Conservation (phyloP, 768 basidiomycete genomes). For the Lentinula guzmanii region DNA sequence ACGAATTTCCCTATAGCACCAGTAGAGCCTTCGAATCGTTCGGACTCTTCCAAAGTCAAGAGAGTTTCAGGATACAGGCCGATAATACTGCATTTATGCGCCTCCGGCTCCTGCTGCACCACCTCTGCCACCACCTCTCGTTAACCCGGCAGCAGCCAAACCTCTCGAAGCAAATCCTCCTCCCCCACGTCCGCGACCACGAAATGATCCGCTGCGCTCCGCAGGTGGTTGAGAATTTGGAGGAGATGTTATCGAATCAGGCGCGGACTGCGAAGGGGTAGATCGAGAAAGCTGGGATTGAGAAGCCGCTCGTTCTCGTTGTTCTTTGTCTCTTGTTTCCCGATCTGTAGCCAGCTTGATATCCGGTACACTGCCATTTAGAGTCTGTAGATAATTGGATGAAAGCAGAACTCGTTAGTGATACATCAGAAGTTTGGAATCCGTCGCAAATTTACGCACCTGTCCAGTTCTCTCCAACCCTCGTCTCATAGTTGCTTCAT, state of each 20-base stretch:
- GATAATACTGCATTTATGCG: not conserved
- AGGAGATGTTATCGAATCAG: slow-evolving; percentile 16
- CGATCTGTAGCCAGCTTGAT: slow-evolving; percentile 51
- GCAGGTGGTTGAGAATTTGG: too few species aligned
- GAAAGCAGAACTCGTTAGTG: slow-evolving; percentile 8
- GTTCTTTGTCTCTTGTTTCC: slow-evolving; percentile 21
- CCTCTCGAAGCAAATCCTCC: slow-evolving; percentile 59
- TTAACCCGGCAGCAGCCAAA: slow-evolving; percentile 67
- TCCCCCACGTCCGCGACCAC: slow-evolving; percentile 50
- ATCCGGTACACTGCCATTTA: slow-evolving; percentile 60
- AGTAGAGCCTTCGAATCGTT: too few species aligned
- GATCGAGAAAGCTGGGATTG: slow-evolving; percentile 8
- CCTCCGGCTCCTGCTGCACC: slow-evolving; percentile 4
- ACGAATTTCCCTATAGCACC: too few species aligned
- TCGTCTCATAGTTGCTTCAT: slow-evolving; percentile 77
- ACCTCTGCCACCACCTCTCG: slow-evolving; percentile 21
- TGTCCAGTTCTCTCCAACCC: slow-evolving; percentile 55
- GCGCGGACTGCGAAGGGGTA: not conserved
- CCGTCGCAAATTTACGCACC: slow-evolving; percentile 23
- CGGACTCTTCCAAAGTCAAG: not conserved
- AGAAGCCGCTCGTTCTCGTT: slow-evolving; percentile 11
- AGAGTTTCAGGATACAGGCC: not conserved
- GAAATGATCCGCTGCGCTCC: slow-evolving; percentile 23
- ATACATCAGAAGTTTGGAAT: not conserved
- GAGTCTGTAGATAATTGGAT: slow-evolving; percentile 38